These are phyloP conservation scores for Eucalyptus sp. DNA, from an alignment of 345 rosid genomes.

Conservation along the genomic window DNA sequence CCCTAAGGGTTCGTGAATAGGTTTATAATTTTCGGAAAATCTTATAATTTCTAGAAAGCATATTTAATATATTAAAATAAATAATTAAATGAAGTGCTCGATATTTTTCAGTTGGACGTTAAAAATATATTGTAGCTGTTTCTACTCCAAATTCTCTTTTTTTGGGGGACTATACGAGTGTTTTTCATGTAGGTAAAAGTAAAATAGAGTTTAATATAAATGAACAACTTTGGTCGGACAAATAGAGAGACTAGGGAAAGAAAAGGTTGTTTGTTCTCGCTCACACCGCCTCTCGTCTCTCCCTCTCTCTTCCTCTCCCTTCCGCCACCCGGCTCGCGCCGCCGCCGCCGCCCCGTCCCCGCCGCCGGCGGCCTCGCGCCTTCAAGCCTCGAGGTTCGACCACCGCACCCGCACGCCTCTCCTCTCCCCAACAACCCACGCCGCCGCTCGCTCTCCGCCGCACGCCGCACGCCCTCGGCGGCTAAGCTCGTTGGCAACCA, in stretches of 20 bases:
- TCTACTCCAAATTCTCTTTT: background rate
- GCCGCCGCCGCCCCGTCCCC: background rate
- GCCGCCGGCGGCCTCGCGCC: background rate
- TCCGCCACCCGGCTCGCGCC: background rate
- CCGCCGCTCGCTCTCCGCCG: background rate
- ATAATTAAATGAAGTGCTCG: background rate
- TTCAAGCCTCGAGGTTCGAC: background rate
- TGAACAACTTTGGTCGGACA: background rate
- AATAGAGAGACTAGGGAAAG: background rate
- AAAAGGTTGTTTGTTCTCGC: background rate
- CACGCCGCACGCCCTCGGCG: background rate
- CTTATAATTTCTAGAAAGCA: background rate
- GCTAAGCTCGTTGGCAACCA: background rate
- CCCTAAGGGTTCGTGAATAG: accelerated
- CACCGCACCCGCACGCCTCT: background rate
- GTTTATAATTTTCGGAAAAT: background rate
- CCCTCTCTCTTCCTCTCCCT: background rate
- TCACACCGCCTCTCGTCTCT: background rate
- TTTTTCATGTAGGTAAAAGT: background rate
- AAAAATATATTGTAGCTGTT: background rate
- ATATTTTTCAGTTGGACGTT: background rate
- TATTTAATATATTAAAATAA: background rate
- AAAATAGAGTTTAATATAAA: background rate
- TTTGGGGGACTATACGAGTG: background rate
- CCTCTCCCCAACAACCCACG: background rate